phyloP scores from a whole-genome alignment of 1,284 basidiomycete species.

The Heterobasidion occidentale region DNA sequence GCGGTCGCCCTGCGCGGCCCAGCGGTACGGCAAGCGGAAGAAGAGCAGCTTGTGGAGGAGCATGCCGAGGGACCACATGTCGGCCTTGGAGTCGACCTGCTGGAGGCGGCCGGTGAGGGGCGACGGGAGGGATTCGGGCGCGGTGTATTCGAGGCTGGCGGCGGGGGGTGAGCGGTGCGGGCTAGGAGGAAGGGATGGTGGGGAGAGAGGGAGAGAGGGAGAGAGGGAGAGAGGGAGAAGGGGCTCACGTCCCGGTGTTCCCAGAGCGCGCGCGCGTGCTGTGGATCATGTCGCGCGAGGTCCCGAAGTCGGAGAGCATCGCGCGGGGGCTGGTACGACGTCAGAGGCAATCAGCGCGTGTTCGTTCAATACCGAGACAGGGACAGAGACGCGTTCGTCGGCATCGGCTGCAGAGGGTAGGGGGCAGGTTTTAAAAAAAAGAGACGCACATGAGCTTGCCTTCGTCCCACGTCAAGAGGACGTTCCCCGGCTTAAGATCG shows the following conservation, averaged over 20 bases:
- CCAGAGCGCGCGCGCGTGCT: constrained; percentile 66
- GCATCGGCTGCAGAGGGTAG: too few relatives aligned
- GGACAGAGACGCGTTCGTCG: too few relatives aligned
- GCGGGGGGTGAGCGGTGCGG: neutral
- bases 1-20: constrained; percentile 48
- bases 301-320: constrained; percentile 92
- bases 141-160: constrained; percentile 68
- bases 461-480: constrained; percentile 88
- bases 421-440: too few relatives aligned
- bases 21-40: constrained; percentile 74
- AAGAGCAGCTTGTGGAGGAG: constrained; percentile 88
- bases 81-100: constrained; percentile 82
- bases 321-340: constrained; percentile 56
- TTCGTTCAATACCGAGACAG: too few relatives aligned
- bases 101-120: constrained; percentile 57
- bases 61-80: constrained; percentile 89
- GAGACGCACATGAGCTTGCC: constrained; percentile 64
- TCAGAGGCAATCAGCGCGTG: neutral
- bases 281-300: constrained; percentile 82
- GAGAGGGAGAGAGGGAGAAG: constrained; percentile 10
- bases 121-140: constrained; percentile 79
- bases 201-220: constrained; percentile 1
- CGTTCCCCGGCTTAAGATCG: constrained; percentile 90
- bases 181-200: too few relatives aligned
- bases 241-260: constrained; percentile 86